Percentiles rank a stretch among this genome's conserved stretches.
Conservation (phyloP, 768 basidiomycete genomes). For the Leucosporidium scottii region DNA sequence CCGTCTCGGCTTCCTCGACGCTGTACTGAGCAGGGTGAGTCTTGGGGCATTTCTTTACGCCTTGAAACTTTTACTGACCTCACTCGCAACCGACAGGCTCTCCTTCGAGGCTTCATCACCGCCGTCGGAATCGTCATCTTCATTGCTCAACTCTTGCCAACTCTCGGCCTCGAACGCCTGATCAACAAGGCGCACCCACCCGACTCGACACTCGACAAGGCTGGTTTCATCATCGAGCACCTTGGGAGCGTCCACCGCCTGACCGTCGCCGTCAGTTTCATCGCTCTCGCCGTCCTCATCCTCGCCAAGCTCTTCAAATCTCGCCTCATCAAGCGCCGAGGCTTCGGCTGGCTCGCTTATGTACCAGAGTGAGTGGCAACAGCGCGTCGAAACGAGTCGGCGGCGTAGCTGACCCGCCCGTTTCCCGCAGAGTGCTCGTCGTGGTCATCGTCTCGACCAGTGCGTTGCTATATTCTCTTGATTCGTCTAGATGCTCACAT, state of each 20-base stretch:
- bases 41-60: too few relatives aligned
- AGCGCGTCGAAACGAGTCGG: too few relatives aligned
- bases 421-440: slow-evolving; percentile 54
- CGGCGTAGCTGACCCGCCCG: background rate
- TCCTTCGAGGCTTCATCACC: slow-evolving; percentile 39
- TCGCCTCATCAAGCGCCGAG: slow-evolving; percentile 47
- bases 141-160: slow-evolving; percentile 25
- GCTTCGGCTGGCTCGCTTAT: slow-evolving; percentile 61
- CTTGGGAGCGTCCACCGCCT: slow-evolving; percentile 49
- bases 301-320: slow-evolving; percentile 48
- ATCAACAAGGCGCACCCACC: slow-evolving; percentile 6
- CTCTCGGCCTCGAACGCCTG: slow-evolving; percentile 28
- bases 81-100: slow-evolving; percentile 23
- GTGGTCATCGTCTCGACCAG: slow-evolving; percentile 76
- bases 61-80: rapidly evolving
- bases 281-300: slow-evolving; percentile 61
- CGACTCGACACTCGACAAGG: slow-evolving; percentile 62
- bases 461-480: slow-evolving; percentile 44
- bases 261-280: slow-evolving; percentile 69
- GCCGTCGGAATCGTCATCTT: slow-evolving; percentile 37
- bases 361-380: slow-evolving; percentile 68
- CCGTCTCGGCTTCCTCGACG: slow-evolving; percentile 39
- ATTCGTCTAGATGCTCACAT: background rate
- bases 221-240: slow-evolving; percentile 62
- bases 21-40: slow-evolving; percentile 29